Percentiles rank a stretch among this genome's conserved stretches.
Evolutionary conservation across 805 yeast genomes (phyloP).

Genomic region (Zygotorulaspora florentina): DNA sequence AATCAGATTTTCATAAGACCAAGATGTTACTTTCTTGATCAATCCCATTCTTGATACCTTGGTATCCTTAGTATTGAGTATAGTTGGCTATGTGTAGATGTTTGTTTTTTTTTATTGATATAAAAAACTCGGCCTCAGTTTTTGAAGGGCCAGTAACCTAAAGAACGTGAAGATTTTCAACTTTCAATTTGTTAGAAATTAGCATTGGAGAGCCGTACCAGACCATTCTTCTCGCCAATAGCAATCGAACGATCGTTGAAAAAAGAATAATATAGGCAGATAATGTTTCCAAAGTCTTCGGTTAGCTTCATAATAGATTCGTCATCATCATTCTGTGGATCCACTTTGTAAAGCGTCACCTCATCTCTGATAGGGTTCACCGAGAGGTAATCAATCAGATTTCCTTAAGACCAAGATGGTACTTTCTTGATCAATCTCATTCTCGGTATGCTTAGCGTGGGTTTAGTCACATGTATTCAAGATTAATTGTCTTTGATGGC

Average conservation of each 20-base stretch:
- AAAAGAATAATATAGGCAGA: constrained; percentile 61
- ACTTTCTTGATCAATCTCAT: constrained; percentile 35
- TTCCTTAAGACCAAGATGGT: constrained; percentile 32
- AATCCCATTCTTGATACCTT: constrained; percentile 25
- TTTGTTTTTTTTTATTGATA: no score
- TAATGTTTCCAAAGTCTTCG: constrained; percentile 64
- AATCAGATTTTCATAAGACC: constrained; percentile 30
- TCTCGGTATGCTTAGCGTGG: no score
- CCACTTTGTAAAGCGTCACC: constrained; percentile 59
- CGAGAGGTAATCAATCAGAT: constrained; percentile 42
- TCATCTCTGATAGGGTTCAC: constrained; percentile 81
- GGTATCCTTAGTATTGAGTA: neutral
- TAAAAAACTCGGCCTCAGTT: neutral
- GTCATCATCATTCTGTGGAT: constrained; percentile 46
- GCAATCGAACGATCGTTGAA: constrained; percentile 55
- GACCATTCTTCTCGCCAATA: constrained; percentile 72
- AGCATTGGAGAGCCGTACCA: constrained; percentile 58
- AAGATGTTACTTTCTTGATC: constrained; percentile 30
- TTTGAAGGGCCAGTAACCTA: no score
- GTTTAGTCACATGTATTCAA: no score
- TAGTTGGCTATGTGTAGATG: no score
- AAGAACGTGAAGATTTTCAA: no score
- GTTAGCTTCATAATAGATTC: constrained; percentile 51
- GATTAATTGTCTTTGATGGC: no score
- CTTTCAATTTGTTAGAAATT: no score